Evolutionary conservation across 805 yeast genomes (phyloP).

Genomic region (Metschnikowia anglica): DNA sequence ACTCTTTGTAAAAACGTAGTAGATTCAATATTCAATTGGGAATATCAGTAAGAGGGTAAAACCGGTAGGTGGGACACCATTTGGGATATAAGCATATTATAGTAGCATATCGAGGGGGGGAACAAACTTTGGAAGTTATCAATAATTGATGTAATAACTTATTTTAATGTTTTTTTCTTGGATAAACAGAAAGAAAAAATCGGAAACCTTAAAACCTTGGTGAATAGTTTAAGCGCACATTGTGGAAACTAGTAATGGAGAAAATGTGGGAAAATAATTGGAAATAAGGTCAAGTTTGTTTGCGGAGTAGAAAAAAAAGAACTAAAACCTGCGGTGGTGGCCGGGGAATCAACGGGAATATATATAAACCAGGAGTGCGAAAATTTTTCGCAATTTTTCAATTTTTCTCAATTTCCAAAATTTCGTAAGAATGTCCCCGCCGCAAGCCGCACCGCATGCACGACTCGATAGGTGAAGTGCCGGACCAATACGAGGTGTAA

Average conservation of each 20-base stretch:
- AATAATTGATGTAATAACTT: constrained; percentile 21
- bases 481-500: background rate
- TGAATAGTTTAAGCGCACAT: constrained; percentile 39
- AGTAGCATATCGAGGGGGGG: constrained; percentile 32
- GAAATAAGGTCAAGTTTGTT: constrained; percentile 14
- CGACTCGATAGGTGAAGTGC: background rate
- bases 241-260: constrained; percentile 18
- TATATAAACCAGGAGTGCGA: constrained; percentile 15
- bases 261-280: constrained; percentile 10
- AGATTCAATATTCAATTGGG: constrained; percentile 16
- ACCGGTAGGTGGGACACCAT: constrained; percentile 33
- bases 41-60: constrained; percentile 13
- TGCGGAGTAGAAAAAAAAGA: constrained; percentile 3
- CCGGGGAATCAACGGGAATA: constrained; percentile 3
- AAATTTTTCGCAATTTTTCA: constrained; percentile 13
- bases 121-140: constrained; percentile 27
- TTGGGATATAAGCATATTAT: constrained; percentile 33
- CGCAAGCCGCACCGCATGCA: constrained; percentile 5
- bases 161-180: constrained; percentile 19
- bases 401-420: constrained; percentile 6
- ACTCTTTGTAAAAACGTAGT: constrained; percentile 27
- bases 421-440: constrained; percentile 8
- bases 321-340: background rate
- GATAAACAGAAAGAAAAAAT: constrained; percentile 18
- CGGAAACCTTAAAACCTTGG: constrained; percentile 22